phyloP scores from a whole-genome alignment of 768 basidiomycete species.

The Hygrocybe punicea region DNA sequence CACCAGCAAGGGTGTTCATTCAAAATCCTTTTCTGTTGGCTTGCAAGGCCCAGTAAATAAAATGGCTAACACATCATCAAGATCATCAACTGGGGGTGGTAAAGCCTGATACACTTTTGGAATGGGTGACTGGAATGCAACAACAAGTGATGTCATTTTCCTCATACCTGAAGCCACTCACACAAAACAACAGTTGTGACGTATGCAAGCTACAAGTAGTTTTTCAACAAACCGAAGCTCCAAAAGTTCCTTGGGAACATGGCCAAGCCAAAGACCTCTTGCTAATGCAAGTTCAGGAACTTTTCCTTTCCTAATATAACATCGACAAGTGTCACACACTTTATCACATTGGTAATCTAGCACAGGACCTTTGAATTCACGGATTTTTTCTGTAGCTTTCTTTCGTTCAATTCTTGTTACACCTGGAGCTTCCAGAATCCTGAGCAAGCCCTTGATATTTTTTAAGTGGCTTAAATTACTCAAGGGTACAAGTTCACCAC shows the following conservation, averaged over 20 bases:
- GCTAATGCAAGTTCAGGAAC: constrained; percentile 19
- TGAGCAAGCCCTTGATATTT: constrained; percentile 1
- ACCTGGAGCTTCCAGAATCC: constrained; percentile 5
- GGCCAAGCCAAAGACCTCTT: constrained; percentile 34
- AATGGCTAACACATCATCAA: constrained; percentile 33
- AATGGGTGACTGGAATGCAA: constrained; percentile 30
- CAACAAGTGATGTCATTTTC: constrained; percentile 10
- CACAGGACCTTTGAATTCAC: constrained; percentile 15
- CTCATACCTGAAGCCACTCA: constrained; percentile 19
- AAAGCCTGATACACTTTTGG: constrained; percentile 29
- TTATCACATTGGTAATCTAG: constrained; percentile 7
- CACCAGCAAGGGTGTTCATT: constrained; percentile 31
- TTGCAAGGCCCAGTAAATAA: constrained; percentile 28
- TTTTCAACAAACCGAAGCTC: constrained; percentile 27
- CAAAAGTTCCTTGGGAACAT: constrained; percentile 23
- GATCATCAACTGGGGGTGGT: constrained; percentile 30
- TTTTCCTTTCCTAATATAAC: background rate
- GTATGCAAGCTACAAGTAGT: constrained; percentile 17
- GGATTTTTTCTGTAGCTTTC: constrained; percentile 4
- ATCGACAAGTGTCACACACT: constrained; percentile 10
- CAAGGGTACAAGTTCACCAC: constrained; percentile 19
- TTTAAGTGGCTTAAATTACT: constrained; percentile 7
- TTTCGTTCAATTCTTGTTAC: constrained; percentile 7
- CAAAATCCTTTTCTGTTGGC: constrained; percentile 26
- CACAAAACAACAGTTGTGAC: constrained; percentile 29